A percentile compares a stretch with the other conserved stretches of the same genome.
Evolutionary conservation across 768 basidiomycete genomes (phyloP).

Genomic region (Auriculariales sp.): DNA sequence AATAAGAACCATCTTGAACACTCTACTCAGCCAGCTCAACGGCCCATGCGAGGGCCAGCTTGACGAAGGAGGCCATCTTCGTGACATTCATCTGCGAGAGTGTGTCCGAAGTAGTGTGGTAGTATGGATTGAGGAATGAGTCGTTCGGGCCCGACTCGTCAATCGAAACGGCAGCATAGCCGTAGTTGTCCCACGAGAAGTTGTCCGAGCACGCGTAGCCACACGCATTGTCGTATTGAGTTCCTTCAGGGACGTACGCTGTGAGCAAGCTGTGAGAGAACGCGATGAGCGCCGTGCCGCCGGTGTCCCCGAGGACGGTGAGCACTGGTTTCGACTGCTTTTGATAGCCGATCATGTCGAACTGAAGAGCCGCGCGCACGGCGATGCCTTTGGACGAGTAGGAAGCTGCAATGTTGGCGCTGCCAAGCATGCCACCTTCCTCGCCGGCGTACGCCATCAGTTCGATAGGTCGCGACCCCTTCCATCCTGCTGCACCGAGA

Average conservation of each 20-base stretch:
- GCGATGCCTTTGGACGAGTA: not conserved
- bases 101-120: not conserved
- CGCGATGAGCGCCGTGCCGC: not conserved
- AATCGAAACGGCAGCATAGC: conserved; percentile 2
- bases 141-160: conserved; percentile 2
- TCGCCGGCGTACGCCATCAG: conserved; percentile 4
- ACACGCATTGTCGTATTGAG: not conserved
- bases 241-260: conserved; percentile 1
- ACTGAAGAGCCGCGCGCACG: conserved; percentile 2
- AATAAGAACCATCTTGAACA: too few relatives aligned
- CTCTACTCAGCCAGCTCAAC: too few relatives aligned
- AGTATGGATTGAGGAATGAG: conserved; percentile 1
- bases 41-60: too few relatives aligned
- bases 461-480: conserved; percentile 2
- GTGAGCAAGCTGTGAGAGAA: not conserved
- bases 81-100: not conserved
- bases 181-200: not conserved
- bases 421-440: conserved; percentile 3
- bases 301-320: not conserved
- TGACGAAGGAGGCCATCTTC: not conserved
- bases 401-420: not conserved
- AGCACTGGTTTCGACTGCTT: not conserved
- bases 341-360: conserved; percentile 6
- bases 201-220: conserved; percentile 5
- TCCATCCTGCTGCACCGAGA: not conserved